Base-by-base conservation (phyloP, 495 filamentous ascomycete species). In the Terfezia boudieri region DNA sequence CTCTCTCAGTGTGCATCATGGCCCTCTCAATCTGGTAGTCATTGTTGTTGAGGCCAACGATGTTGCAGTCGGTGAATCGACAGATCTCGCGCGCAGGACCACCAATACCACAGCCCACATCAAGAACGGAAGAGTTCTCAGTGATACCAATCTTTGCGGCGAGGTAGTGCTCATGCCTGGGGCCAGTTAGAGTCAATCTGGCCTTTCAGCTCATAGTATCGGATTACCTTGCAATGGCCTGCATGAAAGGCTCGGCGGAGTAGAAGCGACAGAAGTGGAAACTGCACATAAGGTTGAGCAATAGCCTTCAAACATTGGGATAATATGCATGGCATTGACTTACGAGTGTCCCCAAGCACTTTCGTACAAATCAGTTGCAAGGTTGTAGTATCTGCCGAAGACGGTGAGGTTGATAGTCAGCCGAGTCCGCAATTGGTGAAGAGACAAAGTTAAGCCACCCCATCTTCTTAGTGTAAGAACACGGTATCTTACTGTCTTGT, bases 221-320 rank as follows among this genome's bases (percentile, higher is more conserved):
- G 4, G 17, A 46, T 46, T 46, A 46, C 41, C 41, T 14, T 60
- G 90, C 86, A 70, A 96, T 88, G 56, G 89, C 90, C 71, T 90
- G 87, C 69, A 76, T 70, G 74, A 98, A 96, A 61, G 77, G 70
- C 71, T 98, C 90, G 62, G 83, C 84, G 62, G 80, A 73, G 55
- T 84, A 83, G 69, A 89, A 98, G 53, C 92, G 86, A 72, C 88
- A 96, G 78, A 98, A 98, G 70, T 98, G 88, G 79, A 95, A 95
- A 32, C 55, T 57, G 37, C 36, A 14, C 26, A 32, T 32, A 32
- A 5, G 1, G 26, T 32, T 32, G 26, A 32, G 26, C 26, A 32
- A 32, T 32, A 32, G 26, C 26, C 7, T 32, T 32, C 26, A 32
- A 32, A 7, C 26, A 32, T 32, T 32, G 26, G 26, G 26, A 32